Evolutionary conservation across 768 basidiomycete species (phyloP), one percentile per base, ranked within the genome.

Genomic region (Suillus tomentosus): DNA sequence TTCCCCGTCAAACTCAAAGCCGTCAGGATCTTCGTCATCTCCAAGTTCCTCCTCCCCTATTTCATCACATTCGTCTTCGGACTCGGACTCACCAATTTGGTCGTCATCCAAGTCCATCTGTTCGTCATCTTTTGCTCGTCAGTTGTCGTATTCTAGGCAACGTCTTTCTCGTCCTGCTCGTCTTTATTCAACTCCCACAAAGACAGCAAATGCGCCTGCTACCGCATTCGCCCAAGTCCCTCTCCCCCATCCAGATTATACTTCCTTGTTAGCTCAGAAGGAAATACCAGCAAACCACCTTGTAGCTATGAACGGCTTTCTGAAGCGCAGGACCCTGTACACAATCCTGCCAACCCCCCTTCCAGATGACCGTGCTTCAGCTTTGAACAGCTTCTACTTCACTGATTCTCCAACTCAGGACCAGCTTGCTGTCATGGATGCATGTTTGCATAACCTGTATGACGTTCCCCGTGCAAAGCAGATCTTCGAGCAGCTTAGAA

Each of bases 391-490:
- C 66, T 66, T 82, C 59, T 86, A 85, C 77, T 92, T 87, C 74
- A 81, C 84, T 5, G 85, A 91, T 72, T 85, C 91, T 0, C 73
- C 78, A 0, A 86, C 88, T 0, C 85, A 87, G 53, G 91, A 94
- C 73, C 80, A 85, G 62, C 73, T 92, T 13, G 87, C 91, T 0
- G 84, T 96, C 66, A 91, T 96, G 77, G 88, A 91, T 68, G 92
- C 93, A 5, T 96, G 95, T 72, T 77, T 96, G 14, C 83, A 89
- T 73, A 85, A 90, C 66, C 71, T 85, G 3, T 87, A 89, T 73
- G 92, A 95, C 72, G 86, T 95, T 0, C 80, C 83, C 0, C 89
- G 95, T 6, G 94, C 94, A 8, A 86, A 86, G 66, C 78, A 80
- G 43, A 84, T 96, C 27, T 94, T 95, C 66, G 84, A 86, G 55